phyloP scores from a whole-genome alignment of 345 rosid genomes.

The Geranium brycei region DNA sequence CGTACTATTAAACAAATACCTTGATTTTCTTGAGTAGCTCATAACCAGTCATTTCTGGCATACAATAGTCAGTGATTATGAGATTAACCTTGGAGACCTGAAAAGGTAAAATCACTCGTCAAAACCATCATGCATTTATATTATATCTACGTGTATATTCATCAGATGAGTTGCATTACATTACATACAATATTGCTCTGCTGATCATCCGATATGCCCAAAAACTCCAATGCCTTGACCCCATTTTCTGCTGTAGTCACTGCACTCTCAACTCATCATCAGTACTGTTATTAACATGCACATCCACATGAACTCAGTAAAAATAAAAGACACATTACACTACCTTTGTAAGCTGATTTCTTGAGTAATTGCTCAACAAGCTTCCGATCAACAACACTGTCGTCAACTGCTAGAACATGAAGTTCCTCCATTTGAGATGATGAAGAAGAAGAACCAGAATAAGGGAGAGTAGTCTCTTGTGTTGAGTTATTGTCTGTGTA shows the following conservation, averaged over 20 bases:
- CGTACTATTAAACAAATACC: slow-evolving; percentile 15
- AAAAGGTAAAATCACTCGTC: neutral
- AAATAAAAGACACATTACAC: neutral
- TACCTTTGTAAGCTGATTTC: slow-evolving; percentile 70
- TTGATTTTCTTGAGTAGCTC: slow-evolving; percentile 72
- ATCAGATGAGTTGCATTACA: neutral
- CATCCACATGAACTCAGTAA: neutral
- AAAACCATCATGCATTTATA: neutral
- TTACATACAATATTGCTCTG: neutral
- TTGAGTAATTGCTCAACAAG: slow-evolving; percentile 52
- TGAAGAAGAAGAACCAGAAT: slow-evolving; percentile 13
- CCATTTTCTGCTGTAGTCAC: slow-evolving; percentile 81
- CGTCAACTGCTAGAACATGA: slow-evolving; percentile 83
- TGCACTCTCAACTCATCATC: slow-evolving; percentile 14
- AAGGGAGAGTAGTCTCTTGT: slow-evolving; percentile 1
- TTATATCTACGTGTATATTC: neutral
- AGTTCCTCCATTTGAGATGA: slow-evolving; percentile 32
- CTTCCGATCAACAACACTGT: slow-evolving; percentile 56
- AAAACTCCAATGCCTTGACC: slow-evolving; percentile 52
- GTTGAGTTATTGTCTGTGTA: neutral
- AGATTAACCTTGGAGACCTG: slow-evolving; percentile 58
- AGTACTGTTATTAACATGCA: neutral
- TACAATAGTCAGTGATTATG: slow-evolving; percentile 78
- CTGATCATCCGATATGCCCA: slow-evolving; percentile 44
- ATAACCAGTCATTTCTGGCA: slow-evolving; percentile 92